phyloP scores from a whole-genome alignment of 2,329 filamentous ascomycete species.

The Metarhizium sp. region DNA sequence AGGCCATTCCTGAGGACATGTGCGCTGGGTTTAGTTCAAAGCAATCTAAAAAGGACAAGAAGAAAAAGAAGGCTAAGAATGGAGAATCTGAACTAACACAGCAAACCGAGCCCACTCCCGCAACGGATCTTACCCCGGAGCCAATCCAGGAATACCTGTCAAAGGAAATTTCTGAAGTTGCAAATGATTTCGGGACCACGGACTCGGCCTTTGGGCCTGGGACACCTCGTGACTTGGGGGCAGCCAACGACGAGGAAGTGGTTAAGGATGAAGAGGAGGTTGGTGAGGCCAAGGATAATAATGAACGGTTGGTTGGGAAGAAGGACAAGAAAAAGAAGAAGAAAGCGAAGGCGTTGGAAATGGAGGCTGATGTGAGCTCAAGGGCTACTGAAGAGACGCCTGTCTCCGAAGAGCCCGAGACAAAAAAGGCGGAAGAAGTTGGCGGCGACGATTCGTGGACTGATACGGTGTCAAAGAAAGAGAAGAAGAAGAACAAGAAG shows the following conservation, averaged over 20 bases:
- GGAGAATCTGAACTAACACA: conserved; percentile 18
- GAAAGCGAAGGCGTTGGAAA: conserved; percentile 8
- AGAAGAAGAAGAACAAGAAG: conserved; percentile 18
- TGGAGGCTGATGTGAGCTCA: conserved; percentile 9
- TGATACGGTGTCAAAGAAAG: conserved; percentile 14
- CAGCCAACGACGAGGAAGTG: background rate
- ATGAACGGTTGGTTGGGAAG: conserved; percentile 5
- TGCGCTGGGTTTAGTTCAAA: conserved; percentile 19
- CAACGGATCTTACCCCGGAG: background rate
- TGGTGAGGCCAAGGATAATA: conserved; percentile 5
- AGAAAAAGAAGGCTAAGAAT: conserved; percentile 24
- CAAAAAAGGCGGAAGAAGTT: conserved; percentile 3
- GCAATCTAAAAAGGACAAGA: conserved; percentile 22
- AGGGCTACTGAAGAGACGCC: conserved; percentile 4
- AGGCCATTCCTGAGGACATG: conserved; percentile 19
- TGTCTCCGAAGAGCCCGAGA: conserved; percentile 7
- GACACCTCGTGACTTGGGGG: background rate
- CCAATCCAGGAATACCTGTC: background rate
- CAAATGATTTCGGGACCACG: background rate
- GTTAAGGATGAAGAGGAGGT: background rate
- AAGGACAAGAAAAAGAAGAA: conserved; percentile 24
- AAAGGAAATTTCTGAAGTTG: conserved; percentile 1
- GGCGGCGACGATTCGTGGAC: conserved; percentile 4
- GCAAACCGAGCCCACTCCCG: conserved; percentile 16
- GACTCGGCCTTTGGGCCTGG: background rate